Evolutionary conservation across 306 rosid species (phyloP).

Genomic region (Phaseolus lunatus): DNA sequence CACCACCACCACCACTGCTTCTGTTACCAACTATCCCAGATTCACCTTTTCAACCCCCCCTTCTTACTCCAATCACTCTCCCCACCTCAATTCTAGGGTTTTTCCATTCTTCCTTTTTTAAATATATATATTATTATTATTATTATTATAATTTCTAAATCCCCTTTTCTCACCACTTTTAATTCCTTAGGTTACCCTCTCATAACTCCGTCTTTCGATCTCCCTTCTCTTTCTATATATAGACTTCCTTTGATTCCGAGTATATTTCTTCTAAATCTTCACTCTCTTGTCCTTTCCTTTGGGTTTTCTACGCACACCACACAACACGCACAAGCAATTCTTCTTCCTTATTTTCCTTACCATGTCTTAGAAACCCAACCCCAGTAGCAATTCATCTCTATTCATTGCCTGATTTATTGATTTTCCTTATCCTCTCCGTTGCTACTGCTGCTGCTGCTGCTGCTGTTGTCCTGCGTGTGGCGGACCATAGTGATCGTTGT

Average conservation of each 20-base stretch:
- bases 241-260: conserved; percentile 48
- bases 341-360: neutral
- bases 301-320: neutral
- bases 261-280: conserved; percentile 50
- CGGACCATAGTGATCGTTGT: conserved; percentile 31
- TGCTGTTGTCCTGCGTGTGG: conserved; percentile 17
- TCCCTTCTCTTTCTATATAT: conserved; percentile 21
- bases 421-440: neutral
- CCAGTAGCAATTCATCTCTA: conserved; percentile 23
- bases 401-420: conserved; percentile 19
- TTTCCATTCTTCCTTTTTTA: conserved; percentile 16
- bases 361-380: conserved; percentile 34
- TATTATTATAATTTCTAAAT: neutral
- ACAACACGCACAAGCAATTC: conserved; percentile 18
- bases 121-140: no score
- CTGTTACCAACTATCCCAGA: neutral
- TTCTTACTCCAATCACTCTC: conserved; percentile 35
- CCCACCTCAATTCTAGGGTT: conserved; percentile 61
- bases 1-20: no score
- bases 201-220: conserved; percentile 42
- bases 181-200: conserved; percentile 37
- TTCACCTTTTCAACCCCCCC: conserved; percentile 43
- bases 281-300: conserved; percentile 24
- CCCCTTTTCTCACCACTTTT: conserved; percentile 28
- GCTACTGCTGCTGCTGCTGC: neutral